Base-by-base conservation (phyloP, 106 monocot species). In the Dendrobium catenatum region DNA sequence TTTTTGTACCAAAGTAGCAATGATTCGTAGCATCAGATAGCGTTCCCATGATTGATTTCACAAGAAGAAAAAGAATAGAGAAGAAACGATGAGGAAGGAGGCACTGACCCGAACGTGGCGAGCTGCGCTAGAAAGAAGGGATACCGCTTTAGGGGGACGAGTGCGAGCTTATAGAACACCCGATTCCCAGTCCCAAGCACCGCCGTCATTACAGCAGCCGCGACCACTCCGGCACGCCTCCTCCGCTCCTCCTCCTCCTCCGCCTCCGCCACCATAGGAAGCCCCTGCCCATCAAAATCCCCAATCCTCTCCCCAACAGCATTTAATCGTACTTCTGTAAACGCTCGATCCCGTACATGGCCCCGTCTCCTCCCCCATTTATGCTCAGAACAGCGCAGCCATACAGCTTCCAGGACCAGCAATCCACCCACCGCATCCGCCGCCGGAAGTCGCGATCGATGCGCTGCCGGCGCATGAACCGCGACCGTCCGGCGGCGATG, bases 41-140 rank as follows among this genome's bases (percentile, higher is more conserved):
- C 31, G 5, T 31, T 70, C 33, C 33, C 68, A 70, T 42, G 41
- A 20, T 51, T 51, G 51, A 51, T 51, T 51, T 51, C 51, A 15
- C 2, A 15, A 13, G 13, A 15, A 13, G 13, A 5, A 56, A 11
- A 66, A 6, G 27, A 37, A 42, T 67, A 13, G 43, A 68, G 55
- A 68, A 51, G 31, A 2, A 20, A 31, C 9, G 70, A 70, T 33
- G 70, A 70, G 67, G 6, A 68, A 33, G 15, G 11, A 70, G 4
- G 19, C 10, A 76, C 81, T 43, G 22, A 96, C 96, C 96, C 96
- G 81, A 96, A 82, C 61, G 96, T 96, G 82, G 96, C 88, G 82
- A 96, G 64, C 86, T 94, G 96, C 8, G 96, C 94, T 55, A 96
- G 94, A 84, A 96, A 96, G 90, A 96, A 96, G 27, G 96, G 96